A percentile compares a stretch with the other conserved stretches of the same genome.
phyloP scores from a whole-genome alignment of 1,284 basidiomycete species.

The Ganoderma lucidum region DNA sequence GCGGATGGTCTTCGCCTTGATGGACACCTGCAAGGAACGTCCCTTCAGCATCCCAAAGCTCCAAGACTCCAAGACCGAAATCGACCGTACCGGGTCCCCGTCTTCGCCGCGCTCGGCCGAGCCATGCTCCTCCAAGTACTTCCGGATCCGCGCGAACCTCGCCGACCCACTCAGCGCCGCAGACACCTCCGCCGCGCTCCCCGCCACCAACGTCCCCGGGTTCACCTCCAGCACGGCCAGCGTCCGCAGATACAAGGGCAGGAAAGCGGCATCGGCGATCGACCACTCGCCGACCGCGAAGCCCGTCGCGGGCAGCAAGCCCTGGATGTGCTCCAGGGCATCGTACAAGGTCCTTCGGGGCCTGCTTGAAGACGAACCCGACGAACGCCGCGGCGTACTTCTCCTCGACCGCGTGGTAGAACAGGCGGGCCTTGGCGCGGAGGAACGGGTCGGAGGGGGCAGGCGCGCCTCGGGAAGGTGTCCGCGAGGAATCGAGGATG shows the following conservation, averaged over 20 bases:
- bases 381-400: conserved; percentile 39
- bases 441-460: conserved; percentile 58
- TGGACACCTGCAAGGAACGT: not conserved
- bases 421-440: conserved; percentile 65
- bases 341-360: conserved; percentile 50
- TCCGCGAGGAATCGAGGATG: conserved; percentile 70
- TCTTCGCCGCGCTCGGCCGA: conserved; percentile 41
- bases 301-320: conserved; percentile 31
- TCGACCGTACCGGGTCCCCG: conserved; percentile 38
- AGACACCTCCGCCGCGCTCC: conserved; percentile 37
- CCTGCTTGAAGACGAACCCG: conserved; percentile 42
- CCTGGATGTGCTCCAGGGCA: conserved; percentile 42
- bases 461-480: conserved; percentile 53
- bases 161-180: conserved; percentile 31
- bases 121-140: conserved; percentile 42
- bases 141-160: conserved; percentile 40
- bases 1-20: not conserved
- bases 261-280: conserved; percentile 61
- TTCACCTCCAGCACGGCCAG: conserved; percentile 37
- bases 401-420: conserved; percentile 59
- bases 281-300: conserved; percentile 48
- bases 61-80: too few species aligned
- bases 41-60: not conserved
- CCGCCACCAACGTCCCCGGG: conserved; percentile 39
- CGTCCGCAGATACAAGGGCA: conserved; percentile 45